These are phyloP conservation scores for Apiospora saccharicola DNA, from an alignment of 2,329 filamentous ascomycete genomes.

Conservation along the genomic window DNA sequence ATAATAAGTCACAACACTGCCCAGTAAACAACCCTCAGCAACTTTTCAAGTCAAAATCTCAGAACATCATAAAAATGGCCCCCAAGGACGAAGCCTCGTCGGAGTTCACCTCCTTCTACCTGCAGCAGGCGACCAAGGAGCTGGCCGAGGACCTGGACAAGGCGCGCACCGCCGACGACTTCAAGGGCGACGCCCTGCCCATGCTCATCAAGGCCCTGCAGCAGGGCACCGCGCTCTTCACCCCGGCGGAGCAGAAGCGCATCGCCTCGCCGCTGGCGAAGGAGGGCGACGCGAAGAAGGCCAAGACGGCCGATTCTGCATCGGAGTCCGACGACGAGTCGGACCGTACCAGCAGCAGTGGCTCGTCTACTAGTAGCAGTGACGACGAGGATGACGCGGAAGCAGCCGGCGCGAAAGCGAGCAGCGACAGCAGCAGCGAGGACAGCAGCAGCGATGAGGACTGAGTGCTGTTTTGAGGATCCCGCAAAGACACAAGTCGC, in stretches of 20 bases:
- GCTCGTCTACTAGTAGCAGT: neutral
- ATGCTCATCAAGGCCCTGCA: constrained; percentile 73
- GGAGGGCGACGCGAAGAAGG: constrained; percentile 32
- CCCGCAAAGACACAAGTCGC: too few species aligned
- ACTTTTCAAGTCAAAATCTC: neutral
- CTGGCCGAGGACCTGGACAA: constrained; percentile 78
- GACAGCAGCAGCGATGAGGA: constrained; percentile 24
- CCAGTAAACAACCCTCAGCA: neutral
- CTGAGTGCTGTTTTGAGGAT: neutral
- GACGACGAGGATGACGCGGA: neutral
- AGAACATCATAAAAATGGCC: neutral
- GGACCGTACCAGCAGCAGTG: neutral
- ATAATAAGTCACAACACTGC: neutral
- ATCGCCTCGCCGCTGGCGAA: constrained; percentile 26
- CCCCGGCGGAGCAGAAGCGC: constrained; percentile 56
- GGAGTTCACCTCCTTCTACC: constrained; percentile 71
- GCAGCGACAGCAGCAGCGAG: constrained; percentile 17
- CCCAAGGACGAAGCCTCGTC: constrained; percentile 24
- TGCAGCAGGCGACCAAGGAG: constrained; percentile 73
- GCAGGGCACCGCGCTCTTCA: constrained; percentile 71
- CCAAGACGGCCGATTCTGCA: constrained; percentile 23
- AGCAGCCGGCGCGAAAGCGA: neutral
- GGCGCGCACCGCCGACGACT: constrained; percentile 73
- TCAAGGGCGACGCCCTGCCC: constrained; percentile 68
- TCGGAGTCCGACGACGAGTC: neutral